Evolutionary conservation across 306 rosid genomes (phyloP), one percentile per base, ranked within the genome.

Genomic region (Betula pendula): DNA sequence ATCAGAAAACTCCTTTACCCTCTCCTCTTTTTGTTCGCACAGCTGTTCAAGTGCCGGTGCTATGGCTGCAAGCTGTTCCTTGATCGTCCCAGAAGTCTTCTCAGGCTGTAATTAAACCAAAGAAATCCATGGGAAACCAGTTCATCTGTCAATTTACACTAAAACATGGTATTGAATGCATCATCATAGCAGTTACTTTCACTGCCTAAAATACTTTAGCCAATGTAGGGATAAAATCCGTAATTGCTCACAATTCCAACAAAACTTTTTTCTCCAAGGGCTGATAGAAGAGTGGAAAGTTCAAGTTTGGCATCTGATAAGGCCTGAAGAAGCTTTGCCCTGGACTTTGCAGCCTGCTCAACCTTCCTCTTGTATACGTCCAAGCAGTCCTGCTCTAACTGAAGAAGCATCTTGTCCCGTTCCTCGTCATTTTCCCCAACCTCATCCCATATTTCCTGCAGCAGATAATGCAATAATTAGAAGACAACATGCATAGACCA

Each of bases 391-490:
- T 91, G 99, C 82, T 96, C 98, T 81, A 96, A 80, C 86, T 96
- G 99, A 87, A 92, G 99, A 72, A 96, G 96, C 99, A 96, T 91
- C 84, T 86, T 90, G 80, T 96, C 99, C 59, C 99, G 90, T 69
- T 92, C 87, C 77, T 93, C 97, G 16, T 96, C 98, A 50, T 86
- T 93, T 87, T 93, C 99, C 44, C 99, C 99, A 58, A 96, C 99
- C 84, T 96, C 99, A 52, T 96, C 92, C 99, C 99, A 96, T 81
- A 96, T 96, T 89, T 95, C 90, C 99, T 95, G 80, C 67, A 81
- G 50, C 2, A 11, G 74, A 78, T 50, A 25, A 53, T 49, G 27
- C 22, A 73, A 42, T 17, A 65, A 74, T 38, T 59, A 59, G 25
- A 44, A 51, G 15, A 20, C 80, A 55, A 58, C 60, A 71, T 47